These are phyloP conservation scores for Hypomontagnella monticulosa DNA, from an alignment of 495 filamentous ascomycete genomes.

Conservation along the genomic window DNA sequence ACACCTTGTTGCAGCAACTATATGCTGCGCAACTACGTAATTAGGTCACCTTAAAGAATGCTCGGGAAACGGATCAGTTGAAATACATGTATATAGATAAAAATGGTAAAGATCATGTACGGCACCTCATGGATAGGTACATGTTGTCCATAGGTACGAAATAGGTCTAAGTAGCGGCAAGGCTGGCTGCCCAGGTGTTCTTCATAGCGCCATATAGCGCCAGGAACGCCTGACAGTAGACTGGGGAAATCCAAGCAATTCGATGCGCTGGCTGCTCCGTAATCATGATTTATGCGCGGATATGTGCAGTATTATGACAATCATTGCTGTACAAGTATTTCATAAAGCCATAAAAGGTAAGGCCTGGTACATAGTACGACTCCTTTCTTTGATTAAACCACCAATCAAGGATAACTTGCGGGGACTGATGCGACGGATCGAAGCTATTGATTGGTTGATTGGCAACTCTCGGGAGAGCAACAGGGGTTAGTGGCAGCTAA, in stretches of 20 bases:
- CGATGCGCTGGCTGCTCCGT: not conserved
- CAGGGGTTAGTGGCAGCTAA: conserved; percentile 27
- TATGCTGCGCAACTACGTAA: conserved; percentile 15
- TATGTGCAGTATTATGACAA: conserved; percentile 23
- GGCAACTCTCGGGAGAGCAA: conserved; percentile 17
- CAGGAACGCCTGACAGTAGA: no score
- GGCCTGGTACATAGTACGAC: conserved; percentile 9
- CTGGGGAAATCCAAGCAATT: no score
- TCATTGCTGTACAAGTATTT: not conserved
- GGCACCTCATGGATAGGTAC: no score
- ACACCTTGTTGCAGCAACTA: conserved; percentile 18
- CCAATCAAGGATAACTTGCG: conserved; percentile 22
- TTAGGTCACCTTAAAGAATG: not conserved
- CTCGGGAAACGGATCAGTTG: no score
- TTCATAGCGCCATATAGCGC: no score
- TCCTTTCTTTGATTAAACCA: conserved; percentile 26
- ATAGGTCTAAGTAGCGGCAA: no score
- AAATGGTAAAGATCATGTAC: no score
- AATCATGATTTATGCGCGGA: conserved; percentile 29
- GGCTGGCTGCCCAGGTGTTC: no score
- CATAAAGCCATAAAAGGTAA: conserved; percentile 18
- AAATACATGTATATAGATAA: not conserved
- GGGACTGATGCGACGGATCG: conserved; percentile 7
- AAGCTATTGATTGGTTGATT: conserved; percentile 24
- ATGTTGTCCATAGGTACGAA: no score